phyloP scores from a whole-genome alignment of 257 asterid genomes.

The Prunella vulgaris region DNA sequence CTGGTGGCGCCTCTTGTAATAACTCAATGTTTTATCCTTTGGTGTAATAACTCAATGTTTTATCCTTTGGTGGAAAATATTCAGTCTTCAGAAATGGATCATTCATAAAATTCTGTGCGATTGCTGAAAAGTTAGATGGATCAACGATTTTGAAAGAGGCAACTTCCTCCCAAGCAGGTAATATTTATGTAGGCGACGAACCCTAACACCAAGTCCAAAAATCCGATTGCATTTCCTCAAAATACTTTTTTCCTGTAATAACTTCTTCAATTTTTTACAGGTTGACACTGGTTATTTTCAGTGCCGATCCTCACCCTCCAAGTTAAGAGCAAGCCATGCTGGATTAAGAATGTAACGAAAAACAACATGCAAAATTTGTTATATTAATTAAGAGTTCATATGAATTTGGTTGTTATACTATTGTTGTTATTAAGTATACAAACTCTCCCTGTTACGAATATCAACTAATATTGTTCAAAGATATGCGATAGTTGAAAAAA shows the following conservation, averaged over 20 bases:
- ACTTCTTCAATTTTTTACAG: constrained; percentile 30
- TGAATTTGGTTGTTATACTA: too few species aligned
- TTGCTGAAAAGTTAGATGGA: constrained; percentile 15
- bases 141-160: constrained; percentile 29
- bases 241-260: constrained; percentile 25
- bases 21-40: constrained; percentile 9
- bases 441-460: too few species aligned
- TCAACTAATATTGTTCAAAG: too few species aligned
- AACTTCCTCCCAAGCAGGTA: constrained; percentile 38
- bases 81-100: constrained; percentile 22
- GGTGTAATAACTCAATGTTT: too few species aligned
- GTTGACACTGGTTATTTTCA: constrained; percentile 19
- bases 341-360: constrained; percentile 11
- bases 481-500: too few species aligned
- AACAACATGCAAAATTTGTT: neutral
- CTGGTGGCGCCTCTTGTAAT: constrained; percentile 17
- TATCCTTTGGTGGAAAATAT: constrained; percentile 26
- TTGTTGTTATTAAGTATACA: too few species aligned
- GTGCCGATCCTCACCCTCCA: constrained; percentile 30
- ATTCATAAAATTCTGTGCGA: constrained; percentile 3
- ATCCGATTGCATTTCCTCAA: constrained; percentile 45
- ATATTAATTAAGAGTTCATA: too few species aligned
- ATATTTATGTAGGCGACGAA: constrained; percentile 21
- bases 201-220: constrained; percentile 35
- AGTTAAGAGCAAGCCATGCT: constrained; percentile 18